Base-by-base conservation (phyloP, 2,329 filamentous ascomycete genomes). In the Aspergillus chevalieri region DNA sequence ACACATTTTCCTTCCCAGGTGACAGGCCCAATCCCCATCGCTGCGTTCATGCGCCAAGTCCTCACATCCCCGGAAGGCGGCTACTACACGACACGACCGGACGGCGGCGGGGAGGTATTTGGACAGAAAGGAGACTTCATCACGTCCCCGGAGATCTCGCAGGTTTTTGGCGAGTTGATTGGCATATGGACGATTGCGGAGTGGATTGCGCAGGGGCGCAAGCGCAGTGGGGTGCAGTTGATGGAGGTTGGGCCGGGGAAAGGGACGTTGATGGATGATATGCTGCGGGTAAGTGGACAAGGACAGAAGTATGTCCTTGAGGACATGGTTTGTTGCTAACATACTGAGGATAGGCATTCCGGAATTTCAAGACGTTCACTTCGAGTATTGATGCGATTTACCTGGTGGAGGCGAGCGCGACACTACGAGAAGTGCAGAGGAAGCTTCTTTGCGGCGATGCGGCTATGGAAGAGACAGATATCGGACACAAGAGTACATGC, bases 41-140 rank as follows among this genome's bases (percentile, higher is more conserved):
- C 93, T 4, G 86, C 89, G 47, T 98, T 91, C 69, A 98, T 98
- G 93, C 91, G 93, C 66, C 95, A 97, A 85, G 96, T 92, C 68
- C 81, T 98, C 55, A 98, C 93, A 1, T 87, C 88, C 9, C 88
- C 93, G 53, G 74, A 89, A 36, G 90, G 89, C 51, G 93, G 93
- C 47, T 98, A 98, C 74, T 98, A 98, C 72, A 97, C 90, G 0
- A 82, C 85, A 4, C 81, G 83, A 21, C 78, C 85, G 41, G 78
- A 79, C 47, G 72, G 82, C 52, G 84, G 80, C 17, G 81, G 84
- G 43, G 91, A 96, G 64, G 91, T 92, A 55, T 98, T 98, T 61
- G 93, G 93, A n/a, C 76, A 81, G 48, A 87, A 89, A 63, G 93
- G 93, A 22, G 93, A 98, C 70, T 98, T 98, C 65, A 86, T 97